These are phyloP conservation scores for Elaeagnus macrophylla DNA, from an alignment of 306 rosid species.

Conservation along the genomic window DNA sequence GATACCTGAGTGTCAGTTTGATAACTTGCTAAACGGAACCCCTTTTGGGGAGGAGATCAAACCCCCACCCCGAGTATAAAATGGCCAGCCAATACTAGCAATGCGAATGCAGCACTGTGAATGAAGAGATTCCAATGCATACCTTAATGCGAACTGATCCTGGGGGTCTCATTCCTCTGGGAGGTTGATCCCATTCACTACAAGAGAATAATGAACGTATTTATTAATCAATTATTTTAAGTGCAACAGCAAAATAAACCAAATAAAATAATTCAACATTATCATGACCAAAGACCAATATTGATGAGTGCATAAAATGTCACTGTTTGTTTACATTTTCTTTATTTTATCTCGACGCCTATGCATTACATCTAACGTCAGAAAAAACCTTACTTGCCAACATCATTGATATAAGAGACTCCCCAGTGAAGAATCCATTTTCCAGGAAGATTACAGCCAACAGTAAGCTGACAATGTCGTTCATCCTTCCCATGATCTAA, in stretches of 20 bases:
- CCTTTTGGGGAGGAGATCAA: too few species aligned
- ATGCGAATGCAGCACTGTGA: conserved; percentile 8
- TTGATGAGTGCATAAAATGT: background rate
- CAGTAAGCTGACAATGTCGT: conserved; percentile 43
- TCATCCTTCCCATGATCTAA: conserved; percentile 44
- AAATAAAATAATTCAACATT: background rate
- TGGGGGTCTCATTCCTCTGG: conserved; percentile 66
- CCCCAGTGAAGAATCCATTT: conserved; percentile 99
- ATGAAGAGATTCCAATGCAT: conserved; percentile 10
- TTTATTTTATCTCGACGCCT: too few species aligned
- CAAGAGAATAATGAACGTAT: conserved; percentile 18
- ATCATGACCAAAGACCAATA: conserved; percentile 8
- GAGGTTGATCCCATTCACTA: conserved; percentile 99
- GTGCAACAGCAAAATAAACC: background rate
- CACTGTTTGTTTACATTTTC: too few species aligned
- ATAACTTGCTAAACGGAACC: too few species aligned
- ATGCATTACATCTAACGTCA: background rate
- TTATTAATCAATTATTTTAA: conserved; percentile 2
- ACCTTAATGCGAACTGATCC: conserved; percentile 82
- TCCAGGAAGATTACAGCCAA: conserved; percentile 79
- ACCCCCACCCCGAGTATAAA: too few species aligned
- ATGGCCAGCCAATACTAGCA: too few species aligned
- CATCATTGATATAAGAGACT: conserved; percentile 55
- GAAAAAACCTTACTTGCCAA: conserved; percentile 49
- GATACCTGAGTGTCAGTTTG: too few species aligned